phyloP scores from a whole-genome alignment of 2,329 filamentous ascomycete species.

The Botrytis pseudocinerea region DNA sequence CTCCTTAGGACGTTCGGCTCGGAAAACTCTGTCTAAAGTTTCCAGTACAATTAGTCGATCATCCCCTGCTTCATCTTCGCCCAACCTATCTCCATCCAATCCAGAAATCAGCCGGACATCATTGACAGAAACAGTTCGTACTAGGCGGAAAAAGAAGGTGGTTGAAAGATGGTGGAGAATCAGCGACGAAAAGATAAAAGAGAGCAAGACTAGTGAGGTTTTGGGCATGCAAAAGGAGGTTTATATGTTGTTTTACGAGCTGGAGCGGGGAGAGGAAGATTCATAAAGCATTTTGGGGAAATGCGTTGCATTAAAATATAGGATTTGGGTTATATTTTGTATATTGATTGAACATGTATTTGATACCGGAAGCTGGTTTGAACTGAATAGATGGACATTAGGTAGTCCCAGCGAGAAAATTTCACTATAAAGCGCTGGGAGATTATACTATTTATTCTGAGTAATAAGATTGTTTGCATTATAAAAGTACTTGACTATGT shows the following conservation, averaged over 20 bases:
- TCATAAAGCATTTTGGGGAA: slow-evolving; percentile 12
- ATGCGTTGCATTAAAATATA: not conserved
- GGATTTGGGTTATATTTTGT: not conserved
- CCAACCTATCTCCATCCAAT: slow-evolving; percentile 16
- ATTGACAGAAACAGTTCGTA: slow-evolving; percentile 25
- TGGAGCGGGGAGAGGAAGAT: slow-evolving; percentile 48
- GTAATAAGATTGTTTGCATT: not conserved
- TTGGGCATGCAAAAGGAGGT: slow-evolving; percentile 93
- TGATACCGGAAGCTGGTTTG: not conserved
- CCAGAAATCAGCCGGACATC: slow-evolving; percentile 20
- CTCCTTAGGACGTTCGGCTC: slow-evolving; percentile 58
- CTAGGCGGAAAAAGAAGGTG: slow-evolving; percentile 59
- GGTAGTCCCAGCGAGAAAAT: not conserved
- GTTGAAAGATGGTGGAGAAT: slow-evolving; percentile 94
- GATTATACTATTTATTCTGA: not conserved
- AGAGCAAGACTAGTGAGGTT: slow-evolving; percentile 89
- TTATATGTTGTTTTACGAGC: slow-evolving; percentile 93
- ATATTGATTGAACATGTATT: slow-evolving; percentile 18
- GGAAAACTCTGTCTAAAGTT: slow-evolving; percentile 53
- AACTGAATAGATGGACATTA: not conserved
- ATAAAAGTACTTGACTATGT: not conserved
- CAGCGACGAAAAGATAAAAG: slow-evolving; percentile 94
- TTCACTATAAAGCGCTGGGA: not conserved
- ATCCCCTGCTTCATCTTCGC: slow-evolving; percentile 25
- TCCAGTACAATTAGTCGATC: slow-evolving; percentile 28